phyloP scores from a whole-genome alignment of 257 asterid genomes.

The Lycium ferocissimum region DNA sequence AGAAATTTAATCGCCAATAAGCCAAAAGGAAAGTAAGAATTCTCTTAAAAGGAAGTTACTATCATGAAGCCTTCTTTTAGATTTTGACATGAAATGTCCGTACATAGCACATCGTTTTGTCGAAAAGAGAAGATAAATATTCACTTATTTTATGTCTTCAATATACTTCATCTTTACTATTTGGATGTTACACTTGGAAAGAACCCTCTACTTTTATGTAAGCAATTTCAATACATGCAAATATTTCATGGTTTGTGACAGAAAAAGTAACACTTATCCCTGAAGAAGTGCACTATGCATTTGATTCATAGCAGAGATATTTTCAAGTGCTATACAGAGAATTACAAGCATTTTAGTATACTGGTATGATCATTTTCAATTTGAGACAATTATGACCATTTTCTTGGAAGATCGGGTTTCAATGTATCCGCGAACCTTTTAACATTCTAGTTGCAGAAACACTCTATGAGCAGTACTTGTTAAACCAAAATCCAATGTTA shows the following conservation, averaged over 20 bases:
- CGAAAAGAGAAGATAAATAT: too few species aligned
- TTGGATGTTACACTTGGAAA: background rate
- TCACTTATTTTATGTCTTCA: too few species aligned
- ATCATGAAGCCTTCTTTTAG: too few species aligned
- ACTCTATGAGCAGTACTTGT: constrained; percentile 65
- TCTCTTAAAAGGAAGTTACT: too few species aligned
- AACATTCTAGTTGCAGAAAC: background rate
- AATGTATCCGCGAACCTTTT: background rate
- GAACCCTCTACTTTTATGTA: background rate
- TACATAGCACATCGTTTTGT: too few species aligned
- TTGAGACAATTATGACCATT: background rate
- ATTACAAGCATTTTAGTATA: background rate
- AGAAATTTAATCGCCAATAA: too few species aligned
- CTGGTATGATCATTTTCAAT: constrained; percentile 10
- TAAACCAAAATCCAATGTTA: constrained; percentile 79
- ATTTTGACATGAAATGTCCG: too few species aligned
- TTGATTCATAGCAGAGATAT: too few species aligned
- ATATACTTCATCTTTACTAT: background rate
- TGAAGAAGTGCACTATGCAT: background rate
- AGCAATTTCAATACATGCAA: background rate
- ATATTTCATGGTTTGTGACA: background rate
- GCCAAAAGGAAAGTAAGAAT: too few species aligned
- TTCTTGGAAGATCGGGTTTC: background rate
- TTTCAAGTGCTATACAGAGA: too few species aligned
- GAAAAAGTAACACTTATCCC: background rate